Evolutionary conservation across 169 alveolate genomes (phyloP).

Genomic region (Plasmodium vivax): DNA sequence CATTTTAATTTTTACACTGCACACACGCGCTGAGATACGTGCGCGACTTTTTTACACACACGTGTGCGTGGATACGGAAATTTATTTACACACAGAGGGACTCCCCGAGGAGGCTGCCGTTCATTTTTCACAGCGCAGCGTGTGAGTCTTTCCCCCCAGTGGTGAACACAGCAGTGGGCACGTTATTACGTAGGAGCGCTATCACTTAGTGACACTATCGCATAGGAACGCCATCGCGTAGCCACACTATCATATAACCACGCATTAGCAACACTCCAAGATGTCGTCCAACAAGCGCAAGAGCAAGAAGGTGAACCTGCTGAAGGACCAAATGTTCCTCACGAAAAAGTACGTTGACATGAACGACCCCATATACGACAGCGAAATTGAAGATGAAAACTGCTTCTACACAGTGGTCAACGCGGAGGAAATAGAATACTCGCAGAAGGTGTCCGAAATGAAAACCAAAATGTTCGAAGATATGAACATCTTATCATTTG

Average conservation of each 20-base stretch:
- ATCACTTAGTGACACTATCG: too few relatives aligned
- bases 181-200: too few relatives aligned
- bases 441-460: constrained; percentile 59
- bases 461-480: constrained; percentile 72
- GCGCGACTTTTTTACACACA: not conserved
- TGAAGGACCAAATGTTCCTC: constrained; percentile 62
- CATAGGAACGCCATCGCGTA: too few relatives aligned
- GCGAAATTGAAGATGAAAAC: constrained; percentile 73
- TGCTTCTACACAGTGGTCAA: constrained; percentile 67
- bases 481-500: constrained; percentile 49
- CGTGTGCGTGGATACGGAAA: not conserved
- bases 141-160: not conserved
- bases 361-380: constrained; percentile 74
- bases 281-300: constrained; percentile 43
- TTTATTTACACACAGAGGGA: not conserved
- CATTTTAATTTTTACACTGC: not conserved
- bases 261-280: not conserved
- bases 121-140: not conserved
- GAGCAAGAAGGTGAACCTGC: constrained; percentile 49
- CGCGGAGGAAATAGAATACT: constrained; percentile 68
- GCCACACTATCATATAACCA: too few relatives aligned
- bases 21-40: not conserved
- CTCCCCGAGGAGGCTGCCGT: not conserved
- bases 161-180: not conserved
- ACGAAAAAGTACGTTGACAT: constrained; percentile 71